Base-by-base conservation (phyloP, 2,329 filamentous ascomycete species). In the Scedosporium boydii region DNA sequence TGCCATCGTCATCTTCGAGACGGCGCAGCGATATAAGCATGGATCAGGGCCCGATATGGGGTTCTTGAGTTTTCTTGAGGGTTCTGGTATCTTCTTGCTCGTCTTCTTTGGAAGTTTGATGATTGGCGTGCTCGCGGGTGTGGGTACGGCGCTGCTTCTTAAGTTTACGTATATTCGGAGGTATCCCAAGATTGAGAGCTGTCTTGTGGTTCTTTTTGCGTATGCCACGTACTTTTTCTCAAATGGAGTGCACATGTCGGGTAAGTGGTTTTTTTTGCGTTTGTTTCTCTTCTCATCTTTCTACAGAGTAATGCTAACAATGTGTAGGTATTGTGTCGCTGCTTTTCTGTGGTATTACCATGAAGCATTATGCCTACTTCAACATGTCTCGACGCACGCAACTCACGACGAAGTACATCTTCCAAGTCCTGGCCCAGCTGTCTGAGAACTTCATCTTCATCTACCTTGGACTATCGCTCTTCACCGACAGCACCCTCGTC, bases 371-470 rank as follows among this genome's bases (percentile, higher is more conserved):
- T 71, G 95, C 95, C 65, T 99, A 99, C 77, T 97, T 98, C 82
- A 99, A 99, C 79, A 99, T 99, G 95, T 99, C 95, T 34, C 87
- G 95, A 58, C 88, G 95, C 65, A 98, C 95, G 1, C 95, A 99
- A 73, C 87, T 99, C 66, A 96, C 95, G 16, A 99, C 95, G 60
- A 99, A 99, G 74, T 99, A 96, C 76, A 83, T 97, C 63, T 99
- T 99, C 78, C 91, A 96, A 73, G 88, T 96, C 65, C 87, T 96
- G 68, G 91, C 95, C 3, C 95, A 99, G 75, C 78, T 99, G 56
- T 96, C 93, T 0, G 95, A 99, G 77, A 99, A 99, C 75, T 99
- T 99, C 73, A 99, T 99, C 75, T 99, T 99, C 78, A 99, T 99
- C 74, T 99, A 99, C 71, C 85, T 99, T 0, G 95, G 95, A 5